Percentiles rank a stretch among this genome's conserved stretches.
phyloP scores from a whole-genome alignment of 441 rosid genomes.

The Adansonia grandidieri region DNA sequence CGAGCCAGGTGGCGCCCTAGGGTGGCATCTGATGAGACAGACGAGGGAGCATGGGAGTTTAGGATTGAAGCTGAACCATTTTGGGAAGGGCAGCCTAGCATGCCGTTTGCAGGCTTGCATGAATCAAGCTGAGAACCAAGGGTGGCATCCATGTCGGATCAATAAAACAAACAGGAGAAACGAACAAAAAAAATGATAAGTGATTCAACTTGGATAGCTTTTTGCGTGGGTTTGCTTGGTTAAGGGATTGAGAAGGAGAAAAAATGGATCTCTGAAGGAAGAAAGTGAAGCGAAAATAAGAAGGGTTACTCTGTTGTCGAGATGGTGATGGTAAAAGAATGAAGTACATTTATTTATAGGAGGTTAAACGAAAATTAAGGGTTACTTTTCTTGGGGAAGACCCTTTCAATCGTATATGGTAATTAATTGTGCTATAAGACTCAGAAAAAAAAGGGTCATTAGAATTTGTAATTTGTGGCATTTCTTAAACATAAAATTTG shows the following conservation, averaged over 20 bases:
- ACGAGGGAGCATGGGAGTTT: not conserved
- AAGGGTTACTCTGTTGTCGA: not conserved
- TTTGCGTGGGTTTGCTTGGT: not conserved
- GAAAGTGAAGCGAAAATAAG: not conserved
- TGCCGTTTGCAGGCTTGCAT: constrained; percentile 17
- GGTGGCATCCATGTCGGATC: constrained; percentile 23
- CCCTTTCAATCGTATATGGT: not conserved
- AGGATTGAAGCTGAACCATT: not conserved
- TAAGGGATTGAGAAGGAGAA: not conserved
- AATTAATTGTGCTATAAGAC: not conserved
- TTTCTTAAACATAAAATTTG: too few relatives aligned
- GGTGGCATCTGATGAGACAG: not conserved
- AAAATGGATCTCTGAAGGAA: not conserved
- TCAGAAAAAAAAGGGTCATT: not conserved
- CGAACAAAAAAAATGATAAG: not conserved
- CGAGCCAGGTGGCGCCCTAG: constrained; percentile 3
- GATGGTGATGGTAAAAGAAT: not conserved
- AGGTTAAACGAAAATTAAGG: constrained; percentile 8
- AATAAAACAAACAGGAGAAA: not conserved
- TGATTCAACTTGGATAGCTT: not conserved
- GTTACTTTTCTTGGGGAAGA: not conserved
- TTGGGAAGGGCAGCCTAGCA: not conserved
- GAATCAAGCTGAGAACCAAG: constrained; percentile 27
- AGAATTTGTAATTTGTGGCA: too few relatives aligned
- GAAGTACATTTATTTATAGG: not conserved